Evolutionary conservation across 164 flowering plant genomes (phyloP), one percentile per base, ranked within the genome.

Genomic region (Vitis amurensis): DNA sequence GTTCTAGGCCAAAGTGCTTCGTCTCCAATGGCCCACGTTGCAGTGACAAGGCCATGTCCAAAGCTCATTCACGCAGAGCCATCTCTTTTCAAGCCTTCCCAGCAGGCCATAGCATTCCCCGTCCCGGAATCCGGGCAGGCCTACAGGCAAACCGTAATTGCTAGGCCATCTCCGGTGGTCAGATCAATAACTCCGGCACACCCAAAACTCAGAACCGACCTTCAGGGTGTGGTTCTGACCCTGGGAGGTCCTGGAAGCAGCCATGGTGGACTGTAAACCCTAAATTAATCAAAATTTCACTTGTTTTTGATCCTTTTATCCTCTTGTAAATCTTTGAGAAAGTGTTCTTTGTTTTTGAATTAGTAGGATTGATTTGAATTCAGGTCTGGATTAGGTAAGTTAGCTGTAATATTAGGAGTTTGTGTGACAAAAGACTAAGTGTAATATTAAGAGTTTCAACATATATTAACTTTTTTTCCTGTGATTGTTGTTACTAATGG

Each of bases 211-310:
- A 74, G 80, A 53, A 85, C 80, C 65, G 99, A 94, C 76, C 99
- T 92, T 73, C 87, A 86, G 71, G 99, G 92, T 16, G 89, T 92
- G 29, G 89, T 88, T 62, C 77, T 94, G 55, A 85, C 97, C 15
- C 85, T 94, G 2, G 97, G 94, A 63, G 92, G 93, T 30, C 97
- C 97, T 11, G 90, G 85, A 55, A 81, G 74, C 75, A 76, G 77
- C 50, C 74, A 78, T 61, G 73, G 60, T 23, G 52, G 76, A 48
- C 53, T 63, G 2, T 75, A 71, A 29, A 19, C 1, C 10, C 3
- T 19, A 16, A 56, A 55, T 4, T 37, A 37, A 37, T 3, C 7
- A 3, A 37, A 37, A 37, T 37, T 37, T 37, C 6, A 9, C 50
- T 47, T 48, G 8, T 49, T 8, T 29, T 52, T 50, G 49, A 2